A percentile compares a stretch with the other conserved stretches of the same genome.
These are phyloP conservation scores for Chenopodium quinoa DNA, from an alignment of 148 eudicot species.

Conservation along the genomic window DNA sequence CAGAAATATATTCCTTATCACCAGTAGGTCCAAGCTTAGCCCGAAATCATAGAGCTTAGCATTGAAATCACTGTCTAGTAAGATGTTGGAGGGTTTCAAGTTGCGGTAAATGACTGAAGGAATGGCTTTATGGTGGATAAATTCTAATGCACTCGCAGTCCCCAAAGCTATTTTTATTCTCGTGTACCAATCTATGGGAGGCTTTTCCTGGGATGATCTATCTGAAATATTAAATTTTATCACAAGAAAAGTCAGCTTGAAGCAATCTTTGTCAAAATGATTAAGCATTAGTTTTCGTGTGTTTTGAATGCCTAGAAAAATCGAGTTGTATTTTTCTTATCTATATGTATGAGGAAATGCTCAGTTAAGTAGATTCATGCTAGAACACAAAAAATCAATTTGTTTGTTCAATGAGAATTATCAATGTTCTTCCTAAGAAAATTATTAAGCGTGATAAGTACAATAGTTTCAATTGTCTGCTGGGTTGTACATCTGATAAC, in stretches of 20 bases:
- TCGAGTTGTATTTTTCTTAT: no score
- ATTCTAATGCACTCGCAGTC: slow-evolving; percentile 58
- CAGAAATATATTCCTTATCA: slow-evolving; percentile 19
- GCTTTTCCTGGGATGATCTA: slow-evolving; percentile 27
- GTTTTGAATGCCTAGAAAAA: not conserved
- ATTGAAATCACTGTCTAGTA: slow-evolving; percentile 47
- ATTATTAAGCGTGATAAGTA: not conserved
- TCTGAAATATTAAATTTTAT: not conserved
- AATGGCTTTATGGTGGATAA: slow-evolving; percentile 48
- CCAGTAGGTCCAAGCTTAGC: slow-evolving; percentile 51
- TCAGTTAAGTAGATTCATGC: no score
- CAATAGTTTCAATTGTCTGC: not conserved
- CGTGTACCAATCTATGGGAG: slow-evolving; percentile 41
- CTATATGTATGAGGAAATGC: no score
- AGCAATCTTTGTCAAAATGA: not conserved
- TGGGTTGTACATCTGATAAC: not conserved
- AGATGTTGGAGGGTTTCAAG: slow-evolving; percentile 55
- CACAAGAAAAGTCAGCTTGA: not conserved
- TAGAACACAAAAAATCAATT: no score
- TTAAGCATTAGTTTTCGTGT: no score
- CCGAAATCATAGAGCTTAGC: slow-evolving; percentile 72
- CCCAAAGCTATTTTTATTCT: slow-evolving; percentile 57
- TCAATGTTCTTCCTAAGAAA: no score
- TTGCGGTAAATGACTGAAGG: slow-evolving; percentile 67
- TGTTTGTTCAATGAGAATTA: no score